Evolutionary conservation across 805 yeast species (phyloP).

Genomic region (Saturnispora dispora): DNA sequence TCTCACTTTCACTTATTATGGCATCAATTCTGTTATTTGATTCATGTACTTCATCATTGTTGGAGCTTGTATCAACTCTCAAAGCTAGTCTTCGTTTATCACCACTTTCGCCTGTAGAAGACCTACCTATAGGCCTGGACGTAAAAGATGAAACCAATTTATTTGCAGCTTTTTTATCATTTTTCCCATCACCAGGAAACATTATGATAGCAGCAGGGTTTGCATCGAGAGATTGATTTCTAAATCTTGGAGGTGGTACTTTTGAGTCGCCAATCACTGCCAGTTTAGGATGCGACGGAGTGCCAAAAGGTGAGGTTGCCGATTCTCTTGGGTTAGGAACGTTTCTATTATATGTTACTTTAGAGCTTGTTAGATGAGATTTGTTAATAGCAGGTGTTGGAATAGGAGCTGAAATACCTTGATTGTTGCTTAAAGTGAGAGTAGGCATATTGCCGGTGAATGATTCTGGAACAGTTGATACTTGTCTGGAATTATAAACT

Average conservation of each 20-base stretch:
- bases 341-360: not conserved
- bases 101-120: not conserved
- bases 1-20: not conserved
- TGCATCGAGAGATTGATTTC: conserved; percentile 8
- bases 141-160: not conserved
- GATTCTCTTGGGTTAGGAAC: not conserved
- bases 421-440: not conserved
- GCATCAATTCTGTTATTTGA: not conserved
- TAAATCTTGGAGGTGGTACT: conserved; percentile 24
- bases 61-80: not conserved
- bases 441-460: not conserved
- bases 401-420: conserved; percentile 3
- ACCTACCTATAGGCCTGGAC: not conserved
- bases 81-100: not conserved
- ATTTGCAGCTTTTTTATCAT: conserved; percentile 4
- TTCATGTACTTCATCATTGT: not conserved
- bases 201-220: conserved; percentile 34
- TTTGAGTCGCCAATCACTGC: conserved; percentile 25
- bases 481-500: not conserved
- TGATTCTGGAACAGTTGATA: not conserved
- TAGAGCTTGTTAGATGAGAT: not conserved
- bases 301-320: conserved; percentile 1
- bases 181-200: conserved; percentile 34
- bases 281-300: conserved; percentile 12
- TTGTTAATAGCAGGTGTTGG: conserved; percentile 1